Base-by-base conservation (phyloP, 768 basidiomycete species). In the Amanita thiersii region DNA sequence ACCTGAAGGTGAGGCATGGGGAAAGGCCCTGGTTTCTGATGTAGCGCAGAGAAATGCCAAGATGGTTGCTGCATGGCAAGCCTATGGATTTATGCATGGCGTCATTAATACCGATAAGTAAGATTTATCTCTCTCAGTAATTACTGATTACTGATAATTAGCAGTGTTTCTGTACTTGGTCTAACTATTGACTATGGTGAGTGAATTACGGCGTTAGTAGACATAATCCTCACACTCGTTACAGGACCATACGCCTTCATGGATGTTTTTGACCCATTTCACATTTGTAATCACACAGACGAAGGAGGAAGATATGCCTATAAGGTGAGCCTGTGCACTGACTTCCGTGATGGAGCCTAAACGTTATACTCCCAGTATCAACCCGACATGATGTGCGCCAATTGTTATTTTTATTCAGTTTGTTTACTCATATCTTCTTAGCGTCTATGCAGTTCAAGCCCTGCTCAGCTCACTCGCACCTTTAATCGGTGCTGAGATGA, bases 101-200 rank as follows among this genome's bases (percentile, higher is more conserved):
- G 94, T 99, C 26, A 90, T 99, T 52, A 98, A 98, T 55, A 94
- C 93, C 1, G 94, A 97, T 65, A 96, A 94, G 86, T 85, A 50
- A 44, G 73, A 42, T 21, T 29, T 21, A 10, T 19, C 10, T 4
- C 39, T 10, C 35, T 19, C 7, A 7, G 8, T 33, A 12, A 10
- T 21, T 5, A 24, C 20, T 23, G 39, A 43, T 28, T 18, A 37
- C 31, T 56, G 23, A 57, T 42, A 9, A 11, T 8, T 25, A 28
- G 28, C 48, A 86, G 84, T 41, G 75, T 86, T 15, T 86, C 84
- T 2, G 65, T 88, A 12, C 60, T 85, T 21, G 85, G 85, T 2
- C 56, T 86, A 46, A 86, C 85, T 0, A 85, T 86, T 43, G 85
- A 87, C 54, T 88, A 84, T 44, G 84, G 80, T 70, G 42, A 26